Base-by-base conservation (phyloP, 2,329 filamentous ascomycete species). In the Sarocladiaceae sp. region DNA sequence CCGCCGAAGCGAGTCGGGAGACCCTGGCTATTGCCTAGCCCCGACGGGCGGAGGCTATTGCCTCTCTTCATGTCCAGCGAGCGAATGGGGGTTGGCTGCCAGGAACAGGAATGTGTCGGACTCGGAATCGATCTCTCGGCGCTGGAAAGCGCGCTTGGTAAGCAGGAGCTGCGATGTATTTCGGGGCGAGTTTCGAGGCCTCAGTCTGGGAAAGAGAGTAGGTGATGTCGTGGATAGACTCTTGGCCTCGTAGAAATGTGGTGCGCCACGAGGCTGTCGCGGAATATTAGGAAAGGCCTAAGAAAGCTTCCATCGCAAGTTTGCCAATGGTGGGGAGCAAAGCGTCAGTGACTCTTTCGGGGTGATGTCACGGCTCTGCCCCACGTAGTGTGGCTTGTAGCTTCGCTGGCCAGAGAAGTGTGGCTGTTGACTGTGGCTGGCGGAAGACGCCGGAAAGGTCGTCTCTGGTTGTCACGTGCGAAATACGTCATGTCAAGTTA, bases 1-100 rank as follows among this genome's bases (percentile, higher is more conserved):
- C 54, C 52, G 37, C 54, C 52, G n/a, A 54, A 53, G 12, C 54
- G 50, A 12, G n/a, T 48, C 3, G 44, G 28, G 5, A 48, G 28
- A 22, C 10, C 17, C 5, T 33, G 44, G 8, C 22, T 10, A 17
- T 4, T 22, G 7, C 44, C 44, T 3, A 26, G 13, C 4, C 26
- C 44, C 10, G 22, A 7, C 23, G n/a, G 4, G 5, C 26, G 3
- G 8, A 17, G 13, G 31, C 7, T 8, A 18, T 6, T 4, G 23
- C 40, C 25, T 33, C 44, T 25, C 25, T 33, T 48, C 44, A 48
- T 48, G 13, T 12, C 33, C 3, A 5, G 23, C 29, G 44, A 22
- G n/a, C n/a, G 23, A 8, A 10, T 33, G 29, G 10, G 15, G 10
- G 15, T 10, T 8, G 15, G 15, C 8, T 7, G 39, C 39, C 25